Conservation (phyloP, 768 basidiomycete species). For the Suillus alpinus region DNA sequence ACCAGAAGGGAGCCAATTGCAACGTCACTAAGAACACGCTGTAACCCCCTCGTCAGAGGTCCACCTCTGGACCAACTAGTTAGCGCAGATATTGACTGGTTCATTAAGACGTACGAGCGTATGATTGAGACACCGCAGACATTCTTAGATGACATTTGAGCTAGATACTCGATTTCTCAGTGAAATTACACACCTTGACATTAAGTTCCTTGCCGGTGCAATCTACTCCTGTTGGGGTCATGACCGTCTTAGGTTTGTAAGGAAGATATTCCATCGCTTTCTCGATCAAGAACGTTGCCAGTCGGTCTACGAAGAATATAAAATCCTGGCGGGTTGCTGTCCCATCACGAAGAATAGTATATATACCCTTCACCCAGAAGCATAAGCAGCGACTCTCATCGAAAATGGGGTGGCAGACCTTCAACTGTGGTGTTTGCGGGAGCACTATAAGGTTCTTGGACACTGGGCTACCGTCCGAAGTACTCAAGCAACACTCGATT, state of each 20-base stretch:
- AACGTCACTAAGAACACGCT: conserved; percentile 81
- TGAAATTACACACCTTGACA: conserved; percentile 44
- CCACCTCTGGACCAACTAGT: conserved; percentile 59
- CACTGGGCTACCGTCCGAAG: conserved; percentile 38
- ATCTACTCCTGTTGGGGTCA: conserved; percentile 62
- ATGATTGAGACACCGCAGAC: conserved; percentile 89
- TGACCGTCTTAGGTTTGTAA: conserved; percentile 54
- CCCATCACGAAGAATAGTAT: conserved; percentile 77
- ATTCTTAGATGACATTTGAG: conserved; percentile 37
- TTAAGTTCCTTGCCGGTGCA: conserved; percentile 61
- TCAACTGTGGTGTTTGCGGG: conserved; percentile 76
- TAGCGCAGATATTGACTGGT: conserved; percentile 4
- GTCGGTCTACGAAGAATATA: conserved; percentile 86
- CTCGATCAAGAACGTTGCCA: conserved; percentile 84
- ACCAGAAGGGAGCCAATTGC: conserved; percentile 88
- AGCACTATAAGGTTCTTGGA: conserved; percentile 62
- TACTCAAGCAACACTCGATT: conserved; percentile 32
- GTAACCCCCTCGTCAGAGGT: conserved; percentile 87
- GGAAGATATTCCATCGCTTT: conserved; percentile 83
- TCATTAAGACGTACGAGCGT: conserved; percentile 61
- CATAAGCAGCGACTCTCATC: not conserved
- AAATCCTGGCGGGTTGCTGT: conserved; percentile 81
- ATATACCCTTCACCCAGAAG: conserved; percentile 64
- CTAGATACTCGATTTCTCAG: not conserved
- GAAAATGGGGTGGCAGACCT: conserved; percentile 41